Evolutionary conservation across 1,139 yeast species (phyloP).

Genomic region (Saccharomyces hybrid): DNA sequence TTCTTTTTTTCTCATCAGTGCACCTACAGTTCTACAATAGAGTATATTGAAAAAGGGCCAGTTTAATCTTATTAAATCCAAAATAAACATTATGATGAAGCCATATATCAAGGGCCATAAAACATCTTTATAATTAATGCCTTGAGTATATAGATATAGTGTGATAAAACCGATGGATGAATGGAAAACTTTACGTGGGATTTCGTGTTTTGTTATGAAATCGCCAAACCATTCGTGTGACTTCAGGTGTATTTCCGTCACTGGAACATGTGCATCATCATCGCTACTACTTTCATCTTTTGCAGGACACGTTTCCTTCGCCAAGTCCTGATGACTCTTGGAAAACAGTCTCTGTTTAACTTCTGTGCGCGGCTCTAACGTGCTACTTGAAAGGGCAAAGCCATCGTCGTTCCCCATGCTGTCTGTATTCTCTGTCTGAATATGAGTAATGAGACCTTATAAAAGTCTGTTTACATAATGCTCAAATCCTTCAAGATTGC

Average conservation of each 20-base stretch:
- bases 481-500: neutral
- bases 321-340: constrained; percentile 5
- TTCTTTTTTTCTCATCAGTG: constrained; percentile 78
- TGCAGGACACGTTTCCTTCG: constrained; percentile 1
- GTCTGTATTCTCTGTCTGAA: neutral
- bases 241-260: constrained; percentile 28
- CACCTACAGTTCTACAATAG: constrained; percentile 63
- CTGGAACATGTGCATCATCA: constrained; percentile 27
- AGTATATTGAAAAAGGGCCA: constrained; percentile 52
- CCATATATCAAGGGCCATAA: constrained; percentile 51
- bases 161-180: constrained; percentile 82
- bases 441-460: neutral
- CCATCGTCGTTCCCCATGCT: neutral
- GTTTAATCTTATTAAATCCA: constrained; percentile 64
- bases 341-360: constrained; percentile 4
- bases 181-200: constrained; percentile 81
- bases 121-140: constrained; percentile 48
- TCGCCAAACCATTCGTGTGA: constrained; percentile 39
- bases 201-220: constrained; percentile 68
- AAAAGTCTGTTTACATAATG: neutral
- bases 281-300: constrained; percentile 4
- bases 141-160: constrained; percentile 59
- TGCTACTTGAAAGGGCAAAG: neutral
- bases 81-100: constrained; percentile 47
- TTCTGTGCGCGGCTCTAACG: neutral